Evolutionary conservation across 208 protist genomes (phyloP).

Genomic region (Polymyxa betae): DNA sequence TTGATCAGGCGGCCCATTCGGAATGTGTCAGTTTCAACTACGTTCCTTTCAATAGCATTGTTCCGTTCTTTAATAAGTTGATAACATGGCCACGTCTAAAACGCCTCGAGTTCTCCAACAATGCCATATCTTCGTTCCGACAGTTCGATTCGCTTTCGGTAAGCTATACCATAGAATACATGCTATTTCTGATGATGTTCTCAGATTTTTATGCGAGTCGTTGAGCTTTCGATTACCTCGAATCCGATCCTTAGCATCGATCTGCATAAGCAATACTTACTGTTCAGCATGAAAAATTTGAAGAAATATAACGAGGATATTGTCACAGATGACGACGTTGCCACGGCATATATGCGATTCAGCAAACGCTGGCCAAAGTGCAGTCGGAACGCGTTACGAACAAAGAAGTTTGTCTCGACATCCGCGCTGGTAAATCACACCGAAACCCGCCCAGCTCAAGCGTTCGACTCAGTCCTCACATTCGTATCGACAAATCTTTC

Average conservation of each 20-base stretch:
- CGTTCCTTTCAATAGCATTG: slow-evolving; percentile 25
- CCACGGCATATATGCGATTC: background rate
- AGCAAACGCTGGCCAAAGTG: background rate
- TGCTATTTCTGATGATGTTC: background rate
- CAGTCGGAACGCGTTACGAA: too few species aligned
- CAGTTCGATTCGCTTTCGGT: slow-evolving; percentile 4
- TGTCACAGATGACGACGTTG: background rate
- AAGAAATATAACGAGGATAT: background rate
- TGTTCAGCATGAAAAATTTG: background rate
- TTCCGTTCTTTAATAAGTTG: background rate
- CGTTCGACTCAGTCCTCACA: too few species aligned
- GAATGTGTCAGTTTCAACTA: slow-evolving; percentile 2
- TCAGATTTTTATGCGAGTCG: slow-evolving; percentile 11
- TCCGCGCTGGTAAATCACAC: too few species aligned
- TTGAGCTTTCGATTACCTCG: background rate
- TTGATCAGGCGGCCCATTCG: background rate
- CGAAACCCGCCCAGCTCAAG: too few species aligned
- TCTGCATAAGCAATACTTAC: background rate
- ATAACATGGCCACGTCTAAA: background rate
- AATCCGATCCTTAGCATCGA: background rate
- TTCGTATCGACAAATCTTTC: too few species aligned
- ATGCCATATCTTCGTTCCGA: background rate
- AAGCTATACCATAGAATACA: background rate
- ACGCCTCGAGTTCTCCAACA: slow-evolving; percentile 23
- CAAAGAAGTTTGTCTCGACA: too few species aligned